phyloP scores from a whole-genome alignment of 2,329 filamentous ascomycete species.

The Xylaria sp. region DNA sequence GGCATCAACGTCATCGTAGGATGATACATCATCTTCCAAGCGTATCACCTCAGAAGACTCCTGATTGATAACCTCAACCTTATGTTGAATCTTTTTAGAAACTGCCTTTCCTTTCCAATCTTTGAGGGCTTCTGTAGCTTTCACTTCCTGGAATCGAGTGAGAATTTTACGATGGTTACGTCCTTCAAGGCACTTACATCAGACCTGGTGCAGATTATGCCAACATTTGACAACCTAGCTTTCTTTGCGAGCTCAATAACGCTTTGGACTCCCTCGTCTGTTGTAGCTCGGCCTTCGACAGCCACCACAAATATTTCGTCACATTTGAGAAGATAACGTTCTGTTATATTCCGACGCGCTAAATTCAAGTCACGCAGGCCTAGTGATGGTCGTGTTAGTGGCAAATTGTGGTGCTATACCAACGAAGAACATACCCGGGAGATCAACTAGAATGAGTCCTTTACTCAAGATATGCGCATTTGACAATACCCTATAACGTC shows the following conservation, averaged over 20 bases:
- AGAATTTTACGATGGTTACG: not conserved
- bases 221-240: constrained; percentile 53
- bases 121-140: constrained; percentile 31
- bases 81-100: constrained; percentile 19
- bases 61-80: not conserved
- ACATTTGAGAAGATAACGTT: constrained; percentile 57
- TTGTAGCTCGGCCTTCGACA: constrained; percentile 54
- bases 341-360: constrained; percentile 56
- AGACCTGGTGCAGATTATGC: constrained; percentile 57
- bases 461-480: constrained; percentile 59
- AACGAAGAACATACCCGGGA: constrained; percentile 54
- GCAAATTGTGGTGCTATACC: not conserved
- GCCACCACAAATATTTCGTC: constrained; percentile 60
- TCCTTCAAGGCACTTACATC: constrained; percentile 48
- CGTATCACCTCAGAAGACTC: not conserved
- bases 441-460: constrained; percentile 59
- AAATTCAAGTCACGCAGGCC: constrained; percentile 60
- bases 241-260: constrained; percentile 55
- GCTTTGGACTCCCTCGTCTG: constrained; percentile 53
- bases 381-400: constrained; percentile 33
- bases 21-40: constrained; percentile 5
- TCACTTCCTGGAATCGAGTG: constrained; percentile 46
- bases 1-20: not conserved
- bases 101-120: constrained; percentile 6
- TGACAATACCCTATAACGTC: constrained; percentile 53